Evolutionary conservation across 2,329 filamentous ascomycete genomes (phyloP), one percentile per base, ranked within the genome.

Genomic region (Cordyceps pruinosa): DNA sequence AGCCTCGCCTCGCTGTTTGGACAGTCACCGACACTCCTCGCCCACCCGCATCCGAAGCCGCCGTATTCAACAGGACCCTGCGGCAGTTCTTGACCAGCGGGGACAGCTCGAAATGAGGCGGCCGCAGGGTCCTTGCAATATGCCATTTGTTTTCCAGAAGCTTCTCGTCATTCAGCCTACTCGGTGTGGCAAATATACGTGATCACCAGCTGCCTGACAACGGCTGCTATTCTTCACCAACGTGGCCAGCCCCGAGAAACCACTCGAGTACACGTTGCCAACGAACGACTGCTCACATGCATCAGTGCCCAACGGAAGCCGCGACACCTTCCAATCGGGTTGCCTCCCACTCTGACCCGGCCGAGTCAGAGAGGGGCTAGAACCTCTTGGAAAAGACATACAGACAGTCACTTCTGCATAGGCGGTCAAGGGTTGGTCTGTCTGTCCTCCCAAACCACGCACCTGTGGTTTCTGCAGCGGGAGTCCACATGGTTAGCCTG

Each of bases 391-490:
- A 45, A 53, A 41, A 34, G 17, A 30, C 15, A 44, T 26, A 26
- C 19, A 44, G 10, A n/a, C n/a, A n/a, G n/a, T n/a, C n/a, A 15
- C 37, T 4, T 30, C 37, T 35, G 26, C 50, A 17, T 34, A 48
- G 32, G 53, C 53, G 53, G 53, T 56, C 44, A 56, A 34, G 44
- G 17, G 10, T 47, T n/a, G n/a, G 26, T 30, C 25, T 30, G 41
- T 17, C 41, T 26, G 39, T 39, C 23, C 12, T 47, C 26, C 19
- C 13, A 35, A 45, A n/a, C 39, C n/a, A 52, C 19, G 50, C 39
- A 19, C 28, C 44, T 41, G 8, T 47, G 15, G n/a, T 23, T 42
- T 49, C 53, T 56, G 53, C 45, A 56, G 45, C 53, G 28, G 23
- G 26, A 21, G 44, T 48, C 53, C 32, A 55, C 52, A 55, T 39